These are phyloP conservation scores for Fistulinella prunicolor DNA, from an alignment of 768 basidiomycete species.

Conservation along the genomic window DNA sequence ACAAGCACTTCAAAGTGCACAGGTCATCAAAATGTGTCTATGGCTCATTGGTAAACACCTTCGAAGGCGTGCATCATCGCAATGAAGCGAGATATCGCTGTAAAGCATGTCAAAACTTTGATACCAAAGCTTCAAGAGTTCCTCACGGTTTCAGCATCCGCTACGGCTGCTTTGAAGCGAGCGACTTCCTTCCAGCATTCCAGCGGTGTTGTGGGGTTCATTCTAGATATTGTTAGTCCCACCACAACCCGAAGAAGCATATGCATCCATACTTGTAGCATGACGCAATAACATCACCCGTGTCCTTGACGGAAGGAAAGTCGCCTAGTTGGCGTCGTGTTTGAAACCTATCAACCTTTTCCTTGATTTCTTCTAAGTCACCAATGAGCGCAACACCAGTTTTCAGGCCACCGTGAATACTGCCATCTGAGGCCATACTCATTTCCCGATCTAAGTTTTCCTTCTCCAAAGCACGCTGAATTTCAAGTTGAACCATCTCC, in stretches of 20 bases:
- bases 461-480: slow-evolving; percentile 77
- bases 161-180: slow-evolving; percentile 67
- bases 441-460: slow-evolving; percentile 83
- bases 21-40: neutral
- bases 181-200: slow-evolving; percentile 75
- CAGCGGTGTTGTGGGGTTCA: slow-evolving; percentile 51
- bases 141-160: slow-evolving; percentile 64
- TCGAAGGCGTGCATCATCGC: slow-evolving; percentile 30
- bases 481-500: slow-evolving; percentile 64
- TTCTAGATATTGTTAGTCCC: slow-evolving; percentile 19
- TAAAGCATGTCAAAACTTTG: slow-evolving; percentile 6
- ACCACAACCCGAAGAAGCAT: neutral
- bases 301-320: slow-evolving; percentile 54
- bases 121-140: slow-evolving; percentile 5
- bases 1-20: neutral
- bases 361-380: slow-evolving; percentile 72
- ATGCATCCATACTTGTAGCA: slow-evolving; percentile 61
- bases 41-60: too few species aligned
- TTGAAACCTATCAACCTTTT: slow-evolving; percentile 71
- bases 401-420: slow-evolving; percentile 44
- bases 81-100: slow-evolving; percentile 66
- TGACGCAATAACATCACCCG: slow-evolving; percentile 57
- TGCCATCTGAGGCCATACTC: slow-evolving; percentile 44
- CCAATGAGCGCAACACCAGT: slow-evolving; percentile 63
- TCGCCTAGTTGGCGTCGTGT: slow-evolving; percentile 51